These are phyloP conservation scores for Achaetomiella virescens DNA, from an alignment of 495 filamentous ascomycete genomes.

Conservation along the genomic window DNA sequence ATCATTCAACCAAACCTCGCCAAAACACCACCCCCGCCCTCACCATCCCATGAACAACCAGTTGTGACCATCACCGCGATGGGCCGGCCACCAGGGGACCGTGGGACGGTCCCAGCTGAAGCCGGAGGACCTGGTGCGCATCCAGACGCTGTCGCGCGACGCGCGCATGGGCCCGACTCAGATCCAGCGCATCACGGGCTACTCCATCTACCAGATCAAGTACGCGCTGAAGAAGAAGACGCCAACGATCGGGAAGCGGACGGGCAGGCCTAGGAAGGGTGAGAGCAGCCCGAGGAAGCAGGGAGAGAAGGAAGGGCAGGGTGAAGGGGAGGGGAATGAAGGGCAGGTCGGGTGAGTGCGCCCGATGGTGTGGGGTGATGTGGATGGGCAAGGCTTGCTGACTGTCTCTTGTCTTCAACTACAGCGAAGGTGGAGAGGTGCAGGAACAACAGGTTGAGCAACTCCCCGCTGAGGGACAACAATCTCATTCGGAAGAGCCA, in stretches of 20 bases:
- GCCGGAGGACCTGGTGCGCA: constrained; percentile 4
- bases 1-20: not conserved
- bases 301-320: not conserved
- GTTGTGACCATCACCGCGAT: not conserved
- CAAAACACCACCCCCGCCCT: not conserved
- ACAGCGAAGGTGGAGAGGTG: no score
- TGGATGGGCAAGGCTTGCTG: not conserved
- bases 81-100: not conserved
- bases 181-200: constrained; percentile 7
- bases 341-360: not conserved
- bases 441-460: no score
- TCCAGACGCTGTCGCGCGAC: constrained; percentile 6
- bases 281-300: not conserved
- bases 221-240: constrained; percentile 14
- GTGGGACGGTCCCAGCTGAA: constrained; percentile 4
- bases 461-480: no score
- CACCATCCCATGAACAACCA: not conserved
- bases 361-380: not conserved
- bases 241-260: constrained; percentile 2
- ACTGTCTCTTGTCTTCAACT: not conserved
- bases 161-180: constrained; percentile 8
- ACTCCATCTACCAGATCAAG: constrained; percentile 14
- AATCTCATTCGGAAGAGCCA: no score
- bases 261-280: constrained; percentile 5
- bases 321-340: not conserved